Percentiles rank a stretch among this genome's conserved stretches.
Conservation (phyloP, 2,329 filamentous ascomycete species). For the Dactylellina leptospora region DNA sequence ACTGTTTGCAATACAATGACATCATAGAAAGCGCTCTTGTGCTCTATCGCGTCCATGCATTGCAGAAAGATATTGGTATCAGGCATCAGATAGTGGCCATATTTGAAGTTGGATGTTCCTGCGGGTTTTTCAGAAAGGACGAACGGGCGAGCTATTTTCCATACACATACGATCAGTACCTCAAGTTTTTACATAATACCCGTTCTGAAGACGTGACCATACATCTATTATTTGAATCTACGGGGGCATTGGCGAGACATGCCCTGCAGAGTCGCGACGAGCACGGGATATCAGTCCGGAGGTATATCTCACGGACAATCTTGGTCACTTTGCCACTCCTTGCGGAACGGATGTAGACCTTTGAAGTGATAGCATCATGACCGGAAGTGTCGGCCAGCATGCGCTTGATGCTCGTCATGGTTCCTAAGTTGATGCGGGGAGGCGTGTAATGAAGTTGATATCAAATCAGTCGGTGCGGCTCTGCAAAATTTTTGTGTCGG, state of each 20-base stretch:
- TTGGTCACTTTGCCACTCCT: slow-evolving; percentile 98
- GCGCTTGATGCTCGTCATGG: slow-evolving; percentile 74
- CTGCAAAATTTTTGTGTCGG: slow-evolving; percentile 22
- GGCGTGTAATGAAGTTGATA: slow-evolving; percentile 9
- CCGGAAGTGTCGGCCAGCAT: slow-evolving; percentile 65
- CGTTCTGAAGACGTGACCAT: too few relatives aligned
- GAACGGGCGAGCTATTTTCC: slow-evolving; percentile 74
- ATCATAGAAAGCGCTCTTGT: slow-evolving; percentile 89
- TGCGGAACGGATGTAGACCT: slow-evolving; percentile 92
- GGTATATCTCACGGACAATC: slow-evolving; percentile 94
- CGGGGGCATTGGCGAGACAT: slow-evolving; percentile 78
- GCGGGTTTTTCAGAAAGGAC: slow-evolving; percentile 88
- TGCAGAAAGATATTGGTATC: slow-evolving; percentile 96
- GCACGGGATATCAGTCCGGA: slow-evolving; percentile 96
- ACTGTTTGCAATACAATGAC: slow-evolving; percentile 97
- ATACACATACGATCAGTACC: slow-evolving; percentile 21
- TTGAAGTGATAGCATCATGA: slow-evolving; percentile 85
- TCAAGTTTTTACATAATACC: too few relatives aligned
- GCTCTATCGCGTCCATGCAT: slow-evolving; percentile 96
- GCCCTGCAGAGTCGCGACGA: slow-evolving; percentile 85
- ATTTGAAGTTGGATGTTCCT: slow-evolving; percentile 80
- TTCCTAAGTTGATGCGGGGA: not conserved
- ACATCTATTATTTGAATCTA: slow-evolving; percentile 82
- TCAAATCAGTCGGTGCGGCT: slow-evolving; percentile 29
- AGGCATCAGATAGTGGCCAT: slow-evolving; percentile 92